Evolutionary conservation across 129 eudicot species (phyloP).

Genomic region (Flaveria brownii): DNA sequence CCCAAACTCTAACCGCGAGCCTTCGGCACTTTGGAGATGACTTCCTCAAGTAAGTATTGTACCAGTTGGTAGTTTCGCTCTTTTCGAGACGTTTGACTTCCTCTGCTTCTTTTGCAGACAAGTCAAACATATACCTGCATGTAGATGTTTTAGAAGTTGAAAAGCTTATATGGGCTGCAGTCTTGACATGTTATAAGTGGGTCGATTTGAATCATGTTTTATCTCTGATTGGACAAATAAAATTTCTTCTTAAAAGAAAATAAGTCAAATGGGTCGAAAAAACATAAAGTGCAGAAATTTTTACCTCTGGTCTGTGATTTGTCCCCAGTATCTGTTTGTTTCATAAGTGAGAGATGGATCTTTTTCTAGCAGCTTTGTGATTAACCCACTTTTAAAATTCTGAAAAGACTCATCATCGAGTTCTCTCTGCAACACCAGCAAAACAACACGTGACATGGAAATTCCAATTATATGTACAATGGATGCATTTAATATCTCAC

Average conservation of each 20-base stretch:
- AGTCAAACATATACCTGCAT: conserved; percentile 89
- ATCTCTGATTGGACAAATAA: neutral
- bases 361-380: conserved; percentile 82
- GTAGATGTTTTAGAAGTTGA: conserved; percentile 9
- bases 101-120: conserved; percentile 76
- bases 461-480: conserved; percentile 2
- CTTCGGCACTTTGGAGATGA: conserved; percentile 77
- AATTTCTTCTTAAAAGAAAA: neutral
- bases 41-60: conserved; percentile 53
- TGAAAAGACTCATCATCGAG: conserved; percentile 82
- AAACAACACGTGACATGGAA: conserved; percentile 9
- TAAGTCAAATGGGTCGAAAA: neutral
- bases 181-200: neutral
- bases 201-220: neutral
- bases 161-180: neutral
- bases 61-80: conserved; percentile 69
- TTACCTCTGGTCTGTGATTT: conserved; percentile 85
- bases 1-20: conserved; percentile 81
- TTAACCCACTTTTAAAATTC: conserved; percentile 73
- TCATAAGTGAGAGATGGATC: conserved; percentile 88
- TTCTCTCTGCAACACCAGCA: conserved; percentile 55
- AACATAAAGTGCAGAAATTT: neutral
- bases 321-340: conserved; percentile 82
- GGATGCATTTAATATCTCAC: neutral
- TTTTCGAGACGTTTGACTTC: conserved; percentile 54